Conservation (phyloP, 2,329 filamentous ascomycete genomes). For the Cucurbitaria berberidis region DNA sequence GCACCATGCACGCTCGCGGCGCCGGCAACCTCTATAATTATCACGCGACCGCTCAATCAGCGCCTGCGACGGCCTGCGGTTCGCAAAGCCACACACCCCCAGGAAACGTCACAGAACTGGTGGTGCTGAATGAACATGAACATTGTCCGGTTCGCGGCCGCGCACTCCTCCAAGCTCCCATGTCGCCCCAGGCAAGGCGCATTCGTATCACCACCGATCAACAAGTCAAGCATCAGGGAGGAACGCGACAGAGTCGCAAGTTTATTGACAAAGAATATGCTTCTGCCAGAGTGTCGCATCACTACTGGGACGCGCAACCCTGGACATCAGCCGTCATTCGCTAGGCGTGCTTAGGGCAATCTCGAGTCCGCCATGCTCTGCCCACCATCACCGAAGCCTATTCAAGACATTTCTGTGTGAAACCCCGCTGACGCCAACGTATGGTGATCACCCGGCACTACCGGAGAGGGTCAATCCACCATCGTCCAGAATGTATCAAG, state of each 20-base stretch:
- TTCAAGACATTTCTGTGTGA: constrained; percentile 29
- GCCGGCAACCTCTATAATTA: constrained; percentile 29
- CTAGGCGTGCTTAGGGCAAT: constrained; percentile 23
- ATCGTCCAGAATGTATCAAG: constrained; percentile 13
- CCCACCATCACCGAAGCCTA: constrained; percentile 17
- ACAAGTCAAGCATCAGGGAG: constrained; percentile 7
- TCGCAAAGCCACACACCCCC: constrained; percentile 24
- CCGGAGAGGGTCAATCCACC: constrained; percentile 15
- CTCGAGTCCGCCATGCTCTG: constrained; percentile 32
- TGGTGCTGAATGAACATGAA: constrained; percentile 7
- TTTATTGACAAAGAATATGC: constrained; percentile 17
- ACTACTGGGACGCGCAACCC: not conserved
- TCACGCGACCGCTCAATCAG: constrained; percentile 36
- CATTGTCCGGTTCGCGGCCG: not conserved
- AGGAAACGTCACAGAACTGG: constrained; percentile 24
- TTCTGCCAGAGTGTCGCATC: not conserved
- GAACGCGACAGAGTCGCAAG: constrained; percentile 32
- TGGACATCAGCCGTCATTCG: constrained; percentile 31
- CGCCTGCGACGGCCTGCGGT: constrained; percentile 17
- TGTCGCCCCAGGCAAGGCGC: not conserved
- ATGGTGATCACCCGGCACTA: constrained; percentile 23
- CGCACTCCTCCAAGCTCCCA: not conserved
- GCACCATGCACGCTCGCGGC: constrained; percentile 20
- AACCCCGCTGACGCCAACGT: constrained; percentile 34
- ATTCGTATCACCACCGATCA: constrained; percentile 4